phyloP scores from a whole-genome alignment of 2,329 filamentous ascomycete genomes.

The Ascochyta pisi region DNA sequence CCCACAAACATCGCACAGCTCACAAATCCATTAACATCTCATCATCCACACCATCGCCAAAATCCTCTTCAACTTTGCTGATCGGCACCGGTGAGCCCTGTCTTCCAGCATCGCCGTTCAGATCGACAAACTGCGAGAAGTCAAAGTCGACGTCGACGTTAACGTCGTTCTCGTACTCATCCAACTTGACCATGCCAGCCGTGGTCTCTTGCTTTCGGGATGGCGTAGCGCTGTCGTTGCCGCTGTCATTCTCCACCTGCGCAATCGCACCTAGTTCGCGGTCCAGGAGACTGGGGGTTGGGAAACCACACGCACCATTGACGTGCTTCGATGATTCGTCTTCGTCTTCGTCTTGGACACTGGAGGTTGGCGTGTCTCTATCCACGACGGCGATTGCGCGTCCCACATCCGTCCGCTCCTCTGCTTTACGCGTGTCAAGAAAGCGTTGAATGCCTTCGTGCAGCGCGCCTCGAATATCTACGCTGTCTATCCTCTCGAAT shows the following conservation, averaged over 20 bases:
- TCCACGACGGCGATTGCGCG: neutral
- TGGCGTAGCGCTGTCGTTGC: neutral
- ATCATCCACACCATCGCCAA: constrained; percentile 25
- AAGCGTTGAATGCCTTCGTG: constrained; percentile 23
- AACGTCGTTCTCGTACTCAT: neutral
- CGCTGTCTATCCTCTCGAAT: constrained; percentile 14
- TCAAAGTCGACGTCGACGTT: neutral
- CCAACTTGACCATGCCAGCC: neutral
- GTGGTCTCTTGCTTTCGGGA: neutral
- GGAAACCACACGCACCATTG: no score
- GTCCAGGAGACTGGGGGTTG: neutral
- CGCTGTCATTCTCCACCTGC: neutral
- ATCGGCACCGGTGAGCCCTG: neutral
- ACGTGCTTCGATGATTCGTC: no score
- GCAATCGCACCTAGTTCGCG: neutral
- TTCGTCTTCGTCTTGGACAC: neutral
- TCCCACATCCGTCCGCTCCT: neutral
- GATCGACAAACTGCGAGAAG: neutral
- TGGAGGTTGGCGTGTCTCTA: neutral
- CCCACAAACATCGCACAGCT: neutral
- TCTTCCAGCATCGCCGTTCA: neutral
- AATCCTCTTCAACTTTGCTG: constrained; percentile 4
- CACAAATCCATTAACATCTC: constrained; percentile 38
- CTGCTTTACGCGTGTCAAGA: constrained; percentile 2
- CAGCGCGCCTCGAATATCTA: no score